Conservation (phyloP, 2,329 filamentous ascomycete genomes). For the Claviceps pazoutovae region DNA sequence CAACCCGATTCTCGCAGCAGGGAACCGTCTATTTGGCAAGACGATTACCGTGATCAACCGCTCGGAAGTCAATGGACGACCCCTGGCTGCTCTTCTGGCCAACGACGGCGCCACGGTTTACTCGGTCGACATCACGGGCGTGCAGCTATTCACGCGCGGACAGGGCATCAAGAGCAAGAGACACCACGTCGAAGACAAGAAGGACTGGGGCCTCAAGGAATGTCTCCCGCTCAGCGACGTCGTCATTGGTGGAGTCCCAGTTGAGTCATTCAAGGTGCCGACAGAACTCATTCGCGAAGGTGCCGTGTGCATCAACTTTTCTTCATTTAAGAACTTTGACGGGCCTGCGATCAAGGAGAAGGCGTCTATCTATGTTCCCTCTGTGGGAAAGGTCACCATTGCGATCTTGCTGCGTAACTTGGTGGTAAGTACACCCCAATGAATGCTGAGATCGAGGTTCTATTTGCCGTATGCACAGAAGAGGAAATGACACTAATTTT, state of each 20-base stretch:
- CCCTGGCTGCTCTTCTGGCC: slow-evolving; percentile 79
- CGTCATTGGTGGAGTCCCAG: slow-evolving; percentile 83
- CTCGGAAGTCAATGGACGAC: slow-evolving; percentile 87
- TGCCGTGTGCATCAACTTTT: slow-evolving; percentile 98
- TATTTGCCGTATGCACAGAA: background rate
- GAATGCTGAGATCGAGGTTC: background rate
- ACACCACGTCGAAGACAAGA: slow-evolving; percentile 77
- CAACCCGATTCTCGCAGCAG: slow-evolving; percentile 84
- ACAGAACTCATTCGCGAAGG: slow-evolving; percentile 72
- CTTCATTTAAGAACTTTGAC: slow-evolving; percentile 86
- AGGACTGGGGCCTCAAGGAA: slow-evolving; percentile 65
- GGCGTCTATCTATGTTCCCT: slow-evolving; percentile 91
- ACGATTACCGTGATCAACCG: slow-evolving; percentile 95
- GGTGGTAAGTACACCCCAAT: slow-evolving; percentile 44
- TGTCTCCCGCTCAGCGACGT: slow-evolving; percentile 83
- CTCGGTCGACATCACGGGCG: slow-evolving; percentile 81
- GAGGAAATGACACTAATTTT: slow-evolving; percentile 11
- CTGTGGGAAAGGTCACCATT: slow-evolving; percentile 95
- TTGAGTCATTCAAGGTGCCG: slow-evolving; percentile 80
- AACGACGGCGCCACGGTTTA: slow-evolving; percentile 96
- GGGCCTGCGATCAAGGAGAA: slow-evolving; percentile 79
- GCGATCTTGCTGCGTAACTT: slow-evolving; percentile 80
- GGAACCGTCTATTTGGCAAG: slow-evolving; percentile 84
- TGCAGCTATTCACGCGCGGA: slow-evolving; percentile 84
- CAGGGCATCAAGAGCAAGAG: slow-evolving; percentile 72